Evolutionary conservation across 164 flowering plant species (phyloP), one percentile per base, ranked within the genome.

Genomic region (Pachysandra terminalis): DNA sequence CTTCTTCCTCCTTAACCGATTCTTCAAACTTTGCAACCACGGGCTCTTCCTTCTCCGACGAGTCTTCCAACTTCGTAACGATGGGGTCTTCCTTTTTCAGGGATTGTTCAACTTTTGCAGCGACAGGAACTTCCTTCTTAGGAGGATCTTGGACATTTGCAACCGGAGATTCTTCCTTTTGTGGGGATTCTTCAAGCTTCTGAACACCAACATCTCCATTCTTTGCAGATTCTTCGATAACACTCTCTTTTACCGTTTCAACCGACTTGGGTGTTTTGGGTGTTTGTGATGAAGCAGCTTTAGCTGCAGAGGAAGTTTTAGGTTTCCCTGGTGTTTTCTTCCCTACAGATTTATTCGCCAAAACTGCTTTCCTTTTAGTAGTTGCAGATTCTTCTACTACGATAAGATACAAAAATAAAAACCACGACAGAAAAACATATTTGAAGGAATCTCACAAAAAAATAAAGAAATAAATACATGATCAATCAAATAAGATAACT

Each of bases 371-470:
- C 0, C 21, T 40, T 23, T 53, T 70, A 9, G 83, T 77, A 3
- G 81, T 66, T 59, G 64, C 73, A 14, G 64, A 69, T 27, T 68
- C 80, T 67, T 73, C 82, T 25, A 61, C 83, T 75, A 51, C 26
- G 54, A 58, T 28, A 68, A 37, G 28, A 61, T 37, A 19, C 40
- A 64, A 13, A 19, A 19, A 14, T 5, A 65, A 56, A 12, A 49
- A 65, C 1, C 55, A 53, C 57, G 51, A 64, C 2, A 45, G 51
- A 45, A 45, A 12, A 45, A 1, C n/a, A n/a, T n/a, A n/a, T n/a
- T n/a, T 40, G 45, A 5, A 40, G 5, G 45, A 40, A 40, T 5
- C 45, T 40, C 45, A 5, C 2, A 45, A 13, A 45, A 45, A 12
- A 45, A 1, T 1, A 45, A 12, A 10, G 17, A 26, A 25, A 51